Percentiles rank a stretch among this genome's conserved stretches.
Conservation (phyloP, 2,329 filamentous ascomycete species). For the Pseudovirgaria hyperparasitica region DNA sequence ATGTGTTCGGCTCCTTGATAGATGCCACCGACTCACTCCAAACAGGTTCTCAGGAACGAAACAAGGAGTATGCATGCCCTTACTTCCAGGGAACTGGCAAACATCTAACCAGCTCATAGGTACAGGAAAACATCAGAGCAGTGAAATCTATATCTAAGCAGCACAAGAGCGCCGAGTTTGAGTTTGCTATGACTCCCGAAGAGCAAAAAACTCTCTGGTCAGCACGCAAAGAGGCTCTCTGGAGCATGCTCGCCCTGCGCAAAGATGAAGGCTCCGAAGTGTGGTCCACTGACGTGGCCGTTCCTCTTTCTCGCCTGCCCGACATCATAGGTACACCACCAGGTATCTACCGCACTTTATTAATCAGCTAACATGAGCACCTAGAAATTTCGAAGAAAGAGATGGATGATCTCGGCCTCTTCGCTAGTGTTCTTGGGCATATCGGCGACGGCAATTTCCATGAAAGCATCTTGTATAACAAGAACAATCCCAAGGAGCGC, state of each 20-base stretch:
- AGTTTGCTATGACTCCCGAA: constrained; percentile 40
- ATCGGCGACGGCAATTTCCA: constrained; percentile 95
- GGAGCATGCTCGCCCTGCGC: constrained; percentile 46
- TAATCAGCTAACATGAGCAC: constrained; percentile 6
- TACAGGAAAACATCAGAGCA: constrained; percentile 60
- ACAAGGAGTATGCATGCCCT: constrained; percentile 34
- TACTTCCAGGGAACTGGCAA: background rate
- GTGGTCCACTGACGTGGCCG: constrained; percentile 50
- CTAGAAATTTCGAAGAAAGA: constrained; percentile 77
- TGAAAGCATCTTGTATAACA: constrained; percentile 80
- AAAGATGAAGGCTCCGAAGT: constrained; percentile 44
- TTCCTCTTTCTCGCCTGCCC: constrained; percentile 46
- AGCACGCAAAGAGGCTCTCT: constrained; percentile 46
- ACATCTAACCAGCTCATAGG: constrained; percentile 27
- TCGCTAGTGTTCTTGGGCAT: constrained; percentile 79
- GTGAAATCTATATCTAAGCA: constrained; percentile 55
- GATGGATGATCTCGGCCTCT: constrained; percentile 72
- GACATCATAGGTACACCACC: constrained; percentile 43
- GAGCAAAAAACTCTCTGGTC: constrained; percentile 47
- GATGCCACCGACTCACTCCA: constrained; percentile 8
- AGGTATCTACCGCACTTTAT: too few relatives aligned
- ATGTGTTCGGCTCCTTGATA: constrained; percentile 9
- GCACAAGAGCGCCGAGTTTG: constrained; percentile 43
- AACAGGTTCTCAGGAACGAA: constrained; percentile 59
- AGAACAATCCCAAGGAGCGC: constrained; percentile 52